Evolutionary conservation across 192 early-diverging fungal genomes (phyloP).

Genomic region (Podila epicladia): DNA sequence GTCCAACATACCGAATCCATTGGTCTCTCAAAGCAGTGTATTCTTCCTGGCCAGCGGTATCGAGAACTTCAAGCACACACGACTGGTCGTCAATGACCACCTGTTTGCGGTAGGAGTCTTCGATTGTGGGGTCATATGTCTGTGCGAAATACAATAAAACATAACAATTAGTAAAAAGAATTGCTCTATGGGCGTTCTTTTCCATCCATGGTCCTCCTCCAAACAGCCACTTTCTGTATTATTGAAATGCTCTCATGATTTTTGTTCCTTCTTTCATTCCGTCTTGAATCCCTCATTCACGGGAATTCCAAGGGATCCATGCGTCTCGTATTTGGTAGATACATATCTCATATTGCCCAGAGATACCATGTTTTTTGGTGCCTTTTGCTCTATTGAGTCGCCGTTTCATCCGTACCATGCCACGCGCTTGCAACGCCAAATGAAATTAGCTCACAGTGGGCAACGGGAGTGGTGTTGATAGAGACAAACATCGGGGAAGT

Average conservation of each 20-base stretch:
- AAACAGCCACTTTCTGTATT: not conserved
- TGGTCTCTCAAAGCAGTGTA: constrained; percentile 85
- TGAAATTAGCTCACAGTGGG: no score
- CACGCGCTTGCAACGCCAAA: no score
- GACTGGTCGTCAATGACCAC: constrained; percentile 97
- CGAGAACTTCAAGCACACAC: constrained; percentile 96
- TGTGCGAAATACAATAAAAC: constrained; percentile 57
- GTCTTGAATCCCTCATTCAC: not conserved
- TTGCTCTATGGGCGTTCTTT: not conserved
- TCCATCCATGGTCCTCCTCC: not conserved
- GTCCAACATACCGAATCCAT: constrained; percentile 71
- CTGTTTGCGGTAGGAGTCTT: constrained; percentile 98
- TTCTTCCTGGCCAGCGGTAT: constrained; percentile 93
- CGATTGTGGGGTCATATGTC: constrained; percentile 99
- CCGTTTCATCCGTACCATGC: no score
- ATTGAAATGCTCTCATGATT: not conserved
- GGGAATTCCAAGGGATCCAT: not conserved
- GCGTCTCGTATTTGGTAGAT: not conserved
- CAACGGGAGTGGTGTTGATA: no score
- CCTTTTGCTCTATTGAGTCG: no score
- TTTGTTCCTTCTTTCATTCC: not conserved
- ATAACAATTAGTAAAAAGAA: not conserved
- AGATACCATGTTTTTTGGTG: not conserved
- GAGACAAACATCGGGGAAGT: no score
- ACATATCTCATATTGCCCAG: not conserved